Percentiles rank a stretch among this genome's conserved stretches.
Conservation (phyloP, 768 basidiomycete genomes). For the Paxillus ammoniavirescens region DNA sequence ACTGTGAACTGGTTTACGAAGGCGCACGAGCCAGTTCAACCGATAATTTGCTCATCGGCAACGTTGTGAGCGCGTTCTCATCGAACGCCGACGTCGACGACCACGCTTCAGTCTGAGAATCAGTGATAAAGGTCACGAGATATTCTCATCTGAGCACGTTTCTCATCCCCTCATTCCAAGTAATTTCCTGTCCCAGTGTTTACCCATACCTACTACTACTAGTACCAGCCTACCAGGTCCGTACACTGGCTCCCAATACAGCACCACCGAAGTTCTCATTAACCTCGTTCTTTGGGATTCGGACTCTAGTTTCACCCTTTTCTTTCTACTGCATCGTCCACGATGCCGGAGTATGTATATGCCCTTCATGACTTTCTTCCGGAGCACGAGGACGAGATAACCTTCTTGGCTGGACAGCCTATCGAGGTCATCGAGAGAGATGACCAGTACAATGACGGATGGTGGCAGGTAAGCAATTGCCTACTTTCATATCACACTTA, state of each 20-base stretch:
- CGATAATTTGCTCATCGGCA: neutral
- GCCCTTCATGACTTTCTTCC: constrained; percentile 86
- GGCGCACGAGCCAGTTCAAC: neutral
- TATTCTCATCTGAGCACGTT: neutral
- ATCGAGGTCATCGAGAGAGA: constrained; percentile 93
- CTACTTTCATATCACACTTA: constrained; percentile 8
- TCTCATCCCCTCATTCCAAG: neutral
- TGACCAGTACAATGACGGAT: constrained; percentile 90
- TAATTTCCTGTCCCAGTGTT: no score
- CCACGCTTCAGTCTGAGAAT: constrained; percentile 4
- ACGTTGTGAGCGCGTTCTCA: constrained; percentile 1
- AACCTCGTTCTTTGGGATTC: neutral
- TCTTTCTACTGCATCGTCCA: constrained; percentile 2
- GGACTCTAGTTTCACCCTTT: neutral
- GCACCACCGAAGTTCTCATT: neutral
- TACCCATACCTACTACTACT: no score
- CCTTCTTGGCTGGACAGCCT: constrained; percentile 80
- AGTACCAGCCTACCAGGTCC: neutral
- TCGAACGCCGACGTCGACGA: constrained; percentile 17
- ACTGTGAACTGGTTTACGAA: constrained; percentile 1
- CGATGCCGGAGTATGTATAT: constrained; percentile 82
- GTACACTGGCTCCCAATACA: neutral
- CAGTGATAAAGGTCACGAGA: constrained; percentile 4
- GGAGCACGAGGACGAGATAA: constrained; percentile 92
- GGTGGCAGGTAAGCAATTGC: constrained; percentile 72